Evolutionary conservation across 768 basidiomycete genomes (phyloP).

Genomic region (Mycena vulgaris): DNA sequence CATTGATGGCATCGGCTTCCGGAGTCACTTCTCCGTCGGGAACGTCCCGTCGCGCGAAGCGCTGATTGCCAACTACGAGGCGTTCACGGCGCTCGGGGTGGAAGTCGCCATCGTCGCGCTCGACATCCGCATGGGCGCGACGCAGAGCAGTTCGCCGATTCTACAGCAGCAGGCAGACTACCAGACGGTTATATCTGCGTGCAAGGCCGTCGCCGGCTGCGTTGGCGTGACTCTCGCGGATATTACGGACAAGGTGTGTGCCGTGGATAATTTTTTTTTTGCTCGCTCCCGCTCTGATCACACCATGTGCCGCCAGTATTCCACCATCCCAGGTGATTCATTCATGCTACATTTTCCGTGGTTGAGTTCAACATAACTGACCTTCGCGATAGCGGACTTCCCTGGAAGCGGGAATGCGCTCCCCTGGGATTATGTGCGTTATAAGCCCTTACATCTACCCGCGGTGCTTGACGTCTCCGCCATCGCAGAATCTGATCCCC

Average conservation of each 20-base stretch:
- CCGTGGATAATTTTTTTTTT: neutral
- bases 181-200: slow-evolving; percentile 66
- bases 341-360: neutral
- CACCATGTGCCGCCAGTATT: slow-evolving; percentile 32
- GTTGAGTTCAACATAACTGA: neutral
- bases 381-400: slow-evolving; percentile 27
- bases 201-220: slow-evolving; percentile 59
- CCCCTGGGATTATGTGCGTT: slow-evolving; percentile 42
- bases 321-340: slow-evolving; percentile 33
- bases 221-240: slow-evolving; percentile 53
- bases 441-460: neutral
- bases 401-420: slow-evolving; percentile 41
- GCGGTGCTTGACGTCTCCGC: neutral
- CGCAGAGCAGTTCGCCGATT: slow-evolving; percentile 61
- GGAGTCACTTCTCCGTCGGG: slow-evolving; percentile 73
- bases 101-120: slow-evolving; percentile 80
- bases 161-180: slow-evolving; percentile 73
- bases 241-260: slow-evolving; percentile 44
- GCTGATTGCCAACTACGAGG: slow-evolving; percentile 63
- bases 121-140: slow-evolving; percentile 72
- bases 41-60: slow-evolving; percentile 58
- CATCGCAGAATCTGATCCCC: slow-evolving; percentile 52
- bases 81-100: slow-evolving; percentile 72
- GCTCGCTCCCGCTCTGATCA: too few species aligned
- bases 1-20: slow-evolving; percentile 69